A percentile compares a stretch with the other conserved stretches of the same genome.
These are phyloP conservation scores for Desmodesmus armatus DNA, from an alignment of 139 green algal genomes.

Conservation along the genomic window DNA sequence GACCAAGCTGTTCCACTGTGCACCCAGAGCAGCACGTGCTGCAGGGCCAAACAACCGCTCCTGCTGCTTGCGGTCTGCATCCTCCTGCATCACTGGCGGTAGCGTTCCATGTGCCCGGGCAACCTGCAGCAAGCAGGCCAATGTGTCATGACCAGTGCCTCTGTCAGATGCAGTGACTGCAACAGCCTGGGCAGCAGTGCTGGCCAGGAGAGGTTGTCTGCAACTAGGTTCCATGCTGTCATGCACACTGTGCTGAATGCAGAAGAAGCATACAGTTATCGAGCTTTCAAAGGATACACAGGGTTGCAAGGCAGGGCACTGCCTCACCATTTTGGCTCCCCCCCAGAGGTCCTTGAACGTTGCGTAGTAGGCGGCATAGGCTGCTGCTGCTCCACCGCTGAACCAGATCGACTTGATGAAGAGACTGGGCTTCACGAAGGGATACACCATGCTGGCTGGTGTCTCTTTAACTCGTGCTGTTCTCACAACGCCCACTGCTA, in stretches of 20 bases:
- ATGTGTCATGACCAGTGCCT: conserved; percentile 2
- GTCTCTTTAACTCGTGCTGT: neutral
- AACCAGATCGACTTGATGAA: conserved; percentile 29
- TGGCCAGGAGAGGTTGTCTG: too few species aligned
- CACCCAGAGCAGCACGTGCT: conserved; percentile 13
- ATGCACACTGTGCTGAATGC: too few species aligned
- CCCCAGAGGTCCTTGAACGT: conserved; percentile 16
- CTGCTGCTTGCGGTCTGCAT: too few species aligned
- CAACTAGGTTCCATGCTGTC: too few species aligned
- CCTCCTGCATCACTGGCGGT: neutral
- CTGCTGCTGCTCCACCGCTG: conserved; percentile 31
- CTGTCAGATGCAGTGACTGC: neutral
- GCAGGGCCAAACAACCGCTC: conserved; percentile 35
- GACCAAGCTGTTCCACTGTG: conserved; percentile 28
- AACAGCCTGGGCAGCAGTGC: neutral
- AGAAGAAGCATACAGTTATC: too few species aligned
- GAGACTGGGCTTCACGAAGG: conserved; percentile 33
- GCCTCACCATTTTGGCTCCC: conserved; percentile 27
- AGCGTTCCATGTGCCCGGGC: conserved; percentile 27
- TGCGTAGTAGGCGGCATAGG: neutral
- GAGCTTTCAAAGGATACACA: too few species aligned
- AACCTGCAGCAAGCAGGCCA: conserved; percentile 4
- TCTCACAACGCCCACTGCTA: neutral
- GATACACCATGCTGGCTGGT: conserved; percentile 11
- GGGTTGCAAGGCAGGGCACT: too few species aligned